A percentile compares a stretch with the other conserved stretches of the same genome.
Evolutionary conservation across 805 yeast genomes (phyloP).

Genomic region (Candida succiphila): DNA sequence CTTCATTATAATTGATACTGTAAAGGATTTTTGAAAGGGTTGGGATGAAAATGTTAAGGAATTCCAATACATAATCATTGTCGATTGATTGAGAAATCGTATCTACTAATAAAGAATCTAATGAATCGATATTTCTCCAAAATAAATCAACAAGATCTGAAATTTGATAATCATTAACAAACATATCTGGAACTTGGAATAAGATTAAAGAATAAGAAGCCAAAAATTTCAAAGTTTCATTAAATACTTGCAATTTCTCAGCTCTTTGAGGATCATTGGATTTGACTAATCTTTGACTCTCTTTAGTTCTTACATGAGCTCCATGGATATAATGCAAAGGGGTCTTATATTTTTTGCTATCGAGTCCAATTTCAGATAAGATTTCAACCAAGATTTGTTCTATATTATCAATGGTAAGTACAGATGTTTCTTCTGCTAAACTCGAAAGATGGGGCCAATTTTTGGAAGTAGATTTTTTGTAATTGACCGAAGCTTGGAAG

Average conservation of each 20-base stretch:
- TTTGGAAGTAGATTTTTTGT: slow-evolving; percentile 9
- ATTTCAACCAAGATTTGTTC: slow-evolving; percentile 48
- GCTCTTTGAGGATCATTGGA: slow-evolving; percentile 28
- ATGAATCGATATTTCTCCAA: slow-evolving; percentile 11
- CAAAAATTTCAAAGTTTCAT: slow-evolving; percentile 37
- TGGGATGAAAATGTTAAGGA: slow-evolving; percentile 45
- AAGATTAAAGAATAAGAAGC: slow-evolving; percentile 59
- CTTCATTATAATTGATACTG: slow-evolving; percentile 33
- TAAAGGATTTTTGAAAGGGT: slow-evolving; percentile 27
- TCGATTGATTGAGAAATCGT: slow-evolving; percentile 50
- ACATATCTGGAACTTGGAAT: slow-evolving; percentile 62
- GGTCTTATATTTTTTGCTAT: slow-evolving; percentile 11
- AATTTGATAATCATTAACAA: slow-evolving; percentile 28
- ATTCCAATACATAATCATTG: slow-evolving; percentile 55
- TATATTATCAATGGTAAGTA: slow-evolving; percentile 23
- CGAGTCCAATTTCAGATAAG: slow-evolving; percentile 42
- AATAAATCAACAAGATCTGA: slow-evolving; percentile 17
- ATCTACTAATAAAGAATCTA: slow-evolving; percentile 30
- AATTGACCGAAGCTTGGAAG: slow-evolving; percentile 25
- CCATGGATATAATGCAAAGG: slow-evolving; percentile 39
- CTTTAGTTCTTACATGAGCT: slow-evolving; percentile 32
- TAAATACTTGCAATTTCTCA: slow-evolving; percentile 29
- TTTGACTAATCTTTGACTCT: slow-evolving; percentile 31
- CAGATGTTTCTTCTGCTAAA: slow-evolving; percentile 12
- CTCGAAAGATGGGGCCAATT: slow-evolving; percentile 13